Evolutionary conservation across 306 rosid genomes (phyloP).

Genomic region (Comarum palustre): DNA sequence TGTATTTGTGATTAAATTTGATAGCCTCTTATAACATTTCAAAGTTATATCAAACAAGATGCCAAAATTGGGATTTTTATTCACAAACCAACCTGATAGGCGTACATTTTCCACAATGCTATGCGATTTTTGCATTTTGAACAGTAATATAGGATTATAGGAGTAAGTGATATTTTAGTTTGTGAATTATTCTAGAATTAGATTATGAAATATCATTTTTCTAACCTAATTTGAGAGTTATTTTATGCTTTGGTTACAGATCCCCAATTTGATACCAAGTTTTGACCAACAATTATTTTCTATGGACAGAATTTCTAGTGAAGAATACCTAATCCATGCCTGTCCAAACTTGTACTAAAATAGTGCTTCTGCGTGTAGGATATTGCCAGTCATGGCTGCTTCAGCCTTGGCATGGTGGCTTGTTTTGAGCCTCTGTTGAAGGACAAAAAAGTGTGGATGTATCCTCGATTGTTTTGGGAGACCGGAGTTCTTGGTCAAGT

Average conservation of each 20-base stretch:
- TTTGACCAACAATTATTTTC: no score
- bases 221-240: background rate
- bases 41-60: background rate
- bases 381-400: slow-evolving; percentile 90
- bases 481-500: slow-evolving; percentile 97
- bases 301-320: no score
- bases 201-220: background rate
- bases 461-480: slow-evolving; percentile 97
- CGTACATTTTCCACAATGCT: background rate
- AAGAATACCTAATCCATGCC: background rate
- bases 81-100: background rate
- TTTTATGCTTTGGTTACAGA: background rate
- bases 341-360: background rate
- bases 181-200: background rate
- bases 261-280: background rate
- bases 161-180: no score
- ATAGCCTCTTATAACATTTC: background rate
- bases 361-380: slow-evolving; percentile 50
- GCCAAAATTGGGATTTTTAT: background rate
- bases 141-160: no score
- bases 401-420: slow-evolving; percentile 95
- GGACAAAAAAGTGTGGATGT: slow-evolving; percentile 65
- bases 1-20: background rate
- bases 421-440: slow-evolving; percentile 58
- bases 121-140: background rate